Conservation (phyloP, 345 rosid species). For the Excoecaria cochinchinensis region DNA sequence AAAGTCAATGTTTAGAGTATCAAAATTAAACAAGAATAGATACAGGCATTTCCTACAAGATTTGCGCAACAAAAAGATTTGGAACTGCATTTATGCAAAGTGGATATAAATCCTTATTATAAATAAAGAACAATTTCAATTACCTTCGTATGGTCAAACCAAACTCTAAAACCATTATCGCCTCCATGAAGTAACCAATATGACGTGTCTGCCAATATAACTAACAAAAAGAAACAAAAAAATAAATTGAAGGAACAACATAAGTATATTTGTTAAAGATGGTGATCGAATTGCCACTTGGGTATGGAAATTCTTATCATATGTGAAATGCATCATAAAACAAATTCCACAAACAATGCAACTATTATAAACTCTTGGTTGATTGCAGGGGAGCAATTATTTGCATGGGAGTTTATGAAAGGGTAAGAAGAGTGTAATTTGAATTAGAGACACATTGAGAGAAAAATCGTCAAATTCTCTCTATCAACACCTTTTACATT, state of each 20-base stretch:
- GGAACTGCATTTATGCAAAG: background rate
- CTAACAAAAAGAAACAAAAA: conserved; percentile 36
- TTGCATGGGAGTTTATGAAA: too few species aligned
- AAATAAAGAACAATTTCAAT: conserved; percentile 19
- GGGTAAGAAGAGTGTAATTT: too few species aligned
- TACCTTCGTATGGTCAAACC: conserved; percentile 82
- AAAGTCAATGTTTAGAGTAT: background rate
- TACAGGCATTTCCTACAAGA: background rate
- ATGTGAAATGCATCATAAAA: background rate
- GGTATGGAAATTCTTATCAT: background rate
- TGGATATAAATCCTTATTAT: background rate
- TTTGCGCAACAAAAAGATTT: too few species aligned
- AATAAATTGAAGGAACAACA: background rate
- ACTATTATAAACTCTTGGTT: background rate
- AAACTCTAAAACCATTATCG: conserved; percentile 87
- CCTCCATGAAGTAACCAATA: conserved; percentile 79
- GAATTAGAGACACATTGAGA: too few species aligned
- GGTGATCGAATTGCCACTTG: background rate
- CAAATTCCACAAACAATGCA: background rate
- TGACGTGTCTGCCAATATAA: conserved; percentile 73
- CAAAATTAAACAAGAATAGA: background rate
- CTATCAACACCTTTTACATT: background rate
- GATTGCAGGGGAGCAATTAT: background rate
- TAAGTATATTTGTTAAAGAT: background rate
- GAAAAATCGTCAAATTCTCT: background rate